Base-by-base conservation (phyloP, 176 grass and related monocot genomes). In the Puccinellia tenuiflora region DNA sequence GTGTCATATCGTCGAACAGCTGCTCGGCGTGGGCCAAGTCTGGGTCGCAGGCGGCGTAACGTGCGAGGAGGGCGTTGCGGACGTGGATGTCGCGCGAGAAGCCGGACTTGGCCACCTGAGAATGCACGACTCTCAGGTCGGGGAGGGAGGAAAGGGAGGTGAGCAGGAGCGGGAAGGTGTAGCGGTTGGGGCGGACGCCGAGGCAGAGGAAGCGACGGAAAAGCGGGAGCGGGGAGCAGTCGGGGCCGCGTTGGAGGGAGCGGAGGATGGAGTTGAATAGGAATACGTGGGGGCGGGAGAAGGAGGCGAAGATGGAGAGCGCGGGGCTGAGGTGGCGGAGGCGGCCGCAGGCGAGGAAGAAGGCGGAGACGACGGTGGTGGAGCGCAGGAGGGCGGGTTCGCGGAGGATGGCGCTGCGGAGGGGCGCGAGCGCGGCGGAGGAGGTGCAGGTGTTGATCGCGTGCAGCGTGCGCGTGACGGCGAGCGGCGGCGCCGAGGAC, bases 1-100 rank as follows among this genome's bases (percentile, higher is more conserved):
- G 2, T 13, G 74, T 17, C 84, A 94, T 94, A 90, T 94, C 92
- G 31, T 81, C 87, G 75, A 94, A 94, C 87, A 94, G 57, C 47
- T 80, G 87, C 74, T 83, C 55, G 2, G 88, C 84, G 29, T 18
- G 28, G 26, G 55, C 33, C 46, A 86, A 29, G 56, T 73, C 37
- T 9, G 65, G 55, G 46, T 55, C 74, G 84, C 79, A 55, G 34
- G 13, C 45, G 1, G 79, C 84, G 38, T 90, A 90, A 3, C 79
- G 53, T 9, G 88, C 84, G 22, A 90, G 88, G 66, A 90, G 84
- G n/a, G 88, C 45, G 17, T 83, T 79, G 79, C 82, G 79, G 78
- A 94, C 89, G 30, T 89, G 85, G 78, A 80, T 15, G 53, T 94
- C 85, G 24, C 28, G 28, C 67, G 26, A 75, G 73, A 94, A 74